Percentiles rank a stretch among this genome's conserved stretches.
Conservation (phyloP, 371 early-diverging fungal species). For the Mucor irregularis region DNA sequence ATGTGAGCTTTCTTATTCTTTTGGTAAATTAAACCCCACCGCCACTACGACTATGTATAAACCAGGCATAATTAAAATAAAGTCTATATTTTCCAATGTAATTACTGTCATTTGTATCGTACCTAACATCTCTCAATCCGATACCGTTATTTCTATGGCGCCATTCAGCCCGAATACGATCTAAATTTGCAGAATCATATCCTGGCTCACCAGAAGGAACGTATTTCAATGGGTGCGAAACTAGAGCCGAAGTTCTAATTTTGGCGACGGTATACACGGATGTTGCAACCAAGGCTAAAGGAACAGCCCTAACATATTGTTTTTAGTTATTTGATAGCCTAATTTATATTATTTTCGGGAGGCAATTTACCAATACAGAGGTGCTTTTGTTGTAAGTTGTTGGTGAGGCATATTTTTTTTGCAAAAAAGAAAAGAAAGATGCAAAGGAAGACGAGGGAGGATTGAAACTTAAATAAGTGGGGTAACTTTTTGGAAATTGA, state of each 20-base stretch:
- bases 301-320: slow-evolving; percentile 10
- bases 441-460: neutral
- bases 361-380: slow-evolving; percentile 4
- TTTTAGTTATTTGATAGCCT: neutral
- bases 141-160: slow-evolving; percentile 40
- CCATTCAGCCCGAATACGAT: slow-evolving; percentile 45
- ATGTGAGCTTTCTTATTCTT: neutral
- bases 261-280: slow-evolving; percentile 12
- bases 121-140: slow-evolving; percentile 47
- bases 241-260: slow-evolving; percentile 7
- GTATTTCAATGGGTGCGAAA: slow-evolving; percentile 30
- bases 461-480: neutral
- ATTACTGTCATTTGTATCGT: neutral
- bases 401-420: slow-evolving; percentile 9
- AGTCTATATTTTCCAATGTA: neutral
- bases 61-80: neutral
- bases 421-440: neutral
- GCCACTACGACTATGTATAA: slow-evolving; percentile 35
- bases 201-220: slow-evolving; percentile 36
- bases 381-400: slow-evolving; percentile 1
- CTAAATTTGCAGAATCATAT: slow-evolving; percentile 38
- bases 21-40: slow-evolving; percentile 32
- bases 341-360: neutral
- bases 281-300: slow-evolving; percentile 8
- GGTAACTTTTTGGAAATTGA: too few species aligned